Evolutionary conservation across 257 asterid genomes (phyloP).

Genomic region (Plantago elongata): DNA sequence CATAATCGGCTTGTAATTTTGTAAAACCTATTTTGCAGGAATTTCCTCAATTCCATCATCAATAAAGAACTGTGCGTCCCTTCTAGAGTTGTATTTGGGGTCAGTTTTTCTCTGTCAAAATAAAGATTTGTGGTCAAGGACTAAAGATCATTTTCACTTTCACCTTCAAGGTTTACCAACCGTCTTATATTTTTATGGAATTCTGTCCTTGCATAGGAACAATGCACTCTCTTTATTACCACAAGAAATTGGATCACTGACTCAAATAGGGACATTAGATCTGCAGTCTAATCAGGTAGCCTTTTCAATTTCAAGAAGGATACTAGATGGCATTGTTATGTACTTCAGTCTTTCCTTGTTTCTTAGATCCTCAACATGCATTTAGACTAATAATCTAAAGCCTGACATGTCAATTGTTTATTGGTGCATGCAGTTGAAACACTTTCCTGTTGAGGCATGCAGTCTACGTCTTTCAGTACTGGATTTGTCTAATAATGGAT

Average conservation of each 20-base stretch:
- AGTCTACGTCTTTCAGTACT: conserved; percentile 72
- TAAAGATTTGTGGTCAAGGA: conserved; percentile 11
- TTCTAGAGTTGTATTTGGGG: conserved; percentile 92
- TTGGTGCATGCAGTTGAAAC: conserved; percentile 64
- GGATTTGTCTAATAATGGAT: conserved; percentile 87
- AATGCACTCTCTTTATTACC: conserved; percentile 74
- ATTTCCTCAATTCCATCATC: conserved; percentile 81
- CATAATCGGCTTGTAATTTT: background rate
- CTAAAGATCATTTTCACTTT: conserved; percentile 11
- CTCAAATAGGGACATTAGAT: conserved; percentile 82
- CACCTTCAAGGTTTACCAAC: background rate
- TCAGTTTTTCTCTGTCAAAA: conserved; percentile 25
- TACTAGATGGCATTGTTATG: background rate
- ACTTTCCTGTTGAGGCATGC: conserved; percentile 90
- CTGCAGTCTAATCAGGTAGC: conserved; percentile 92
- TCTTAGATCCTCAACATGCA: conserved; percentile 6
- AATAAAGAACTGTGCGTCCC: conserved; percentile 75
- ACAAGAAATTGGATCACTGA: conserved; percentile 66
- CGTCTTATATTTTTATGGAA: conserved; percentile 20
- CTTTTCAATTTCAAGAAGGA: background rate
- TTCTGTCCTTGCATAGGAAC: conserved; percentile 39
- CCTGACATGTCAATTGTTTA: conserved; percentile 18
- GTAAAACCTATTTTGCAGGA: conserved; percentile 45
- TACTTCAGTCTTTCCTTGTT: background rate
- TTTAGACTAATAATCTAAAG: conserved; percentile 19